Base-by-base conservation (phyloP, 768 basidiomycete species). In the Boletus subparvulus region DNA sequence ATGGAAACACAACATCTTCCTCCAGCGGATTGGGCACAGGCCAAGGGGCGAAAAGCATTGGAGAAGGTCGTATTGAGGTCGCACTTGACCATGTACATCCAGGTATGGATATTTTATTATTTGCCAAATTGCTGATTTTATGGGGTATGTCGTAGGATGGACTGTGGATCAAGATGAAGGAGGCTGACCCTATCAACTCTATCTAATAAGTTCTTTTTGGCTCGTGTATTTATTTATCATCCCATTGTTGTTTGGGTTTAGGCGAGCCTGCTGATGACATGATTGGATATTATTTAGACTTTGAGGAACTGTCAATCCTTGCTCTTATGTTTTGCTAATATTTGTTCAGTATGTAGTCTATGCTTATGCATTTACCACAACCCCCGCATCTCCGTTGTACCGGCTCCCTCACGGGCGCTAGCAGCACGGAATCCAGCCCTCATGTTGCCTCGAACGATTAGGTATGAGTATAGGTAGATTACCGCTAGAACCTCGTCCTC, bases 21-120 rank as follows among this genome's bases (percentile, higher is more conserved):
- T 4, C 74, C 74, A 0, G 55, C 65, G 0, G 68, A 68, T 6
- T 77, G 75, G 78, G 55, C 64, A 8, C 36, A 65, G 50, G 61
- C 73, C 43, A 35, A 61, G 58, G 67, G 74, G 57, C 69, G 75
- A 19, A 74, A 78, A 52, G 74, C 70, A 8, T 43, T 62, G 12
- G 81, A 83, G 44, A 76, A 75, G 62, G 65, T 81, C 3, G 17
- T 71, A n/a, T 65, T 74, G 10, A 69, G 70, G 59, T 45, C 69
- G 5, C 76, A 78, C 60, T 54, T 82, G 60, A 80, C 78, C 12
- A 53, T 79, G 64, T 81, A 77, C 66, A 68, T 75, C 32, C 64
- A 70, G 62, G 78, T 77, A 68, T 41, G 78, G 5, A 1, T 0
- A 35, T 13, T 4, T 0, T 19, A 9, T 10, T 16, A 12, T 10